Evolutionary conservation across 805 yeast genomes (phyloP), one percentile per base, ranked within the genome.

Genomic region (Wickerhamomyces hampshirensis): DNA sequence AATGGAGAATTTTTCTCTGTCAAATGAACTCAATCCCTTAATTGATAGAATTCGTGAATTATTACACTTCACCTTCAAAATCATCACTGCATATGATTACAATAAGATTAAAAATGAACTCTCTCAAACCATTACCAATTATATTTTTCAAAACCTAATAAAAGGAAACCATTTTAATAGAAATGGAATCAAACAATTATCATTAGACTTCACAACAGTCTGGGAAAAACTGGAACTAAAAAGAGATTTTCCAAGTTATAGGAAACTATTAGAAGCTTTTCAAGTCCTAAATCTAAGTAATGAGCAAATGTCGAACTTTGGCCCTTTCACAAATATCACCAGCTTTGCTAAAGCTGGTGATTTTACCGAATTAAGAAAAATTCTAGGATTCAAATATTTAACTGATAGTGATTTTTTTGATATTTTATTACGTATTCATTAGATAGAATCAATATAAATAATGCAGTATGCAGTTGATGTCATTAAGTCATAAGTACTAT

Each of bases 121-220:
- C 2, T 40, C 63, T 3, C 47, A 43, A 9, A 42, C 49, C 6
- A 40, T 62, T 21, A 51, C 63, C 1, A 56, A 55, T n/a, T 58
- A 55, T 31, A 52, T 62, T 30, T 43, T 58, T 14, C 63, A 62
- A 32, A 54, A 62, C 7, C 58, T 65, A 23, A 47, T 65, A 21
- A 65, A 64, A 38, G 39, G 58, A 17, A 65, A 64, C 35, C 60
- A 58, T 34, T 65, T 66, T 40, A 60, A 56, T 28, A 30, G 42
- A 8, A 12, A 38, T 2, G 69, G 69, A 2, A 38, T 63, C 10
- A 42, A 43, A 4, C 69, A 66, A 38, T 38, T 64, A 6, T 32
- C 46, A 9, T 23, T 51, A 2, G 70, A 66, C 46, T 58, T 56
- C 30, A 28, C 42, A 3, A 46, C 61, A 2, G 31, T 62, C 11